Conservation (phyloP, 179 eudicot genomes). For the Carnegiea gigantea region DNA sequence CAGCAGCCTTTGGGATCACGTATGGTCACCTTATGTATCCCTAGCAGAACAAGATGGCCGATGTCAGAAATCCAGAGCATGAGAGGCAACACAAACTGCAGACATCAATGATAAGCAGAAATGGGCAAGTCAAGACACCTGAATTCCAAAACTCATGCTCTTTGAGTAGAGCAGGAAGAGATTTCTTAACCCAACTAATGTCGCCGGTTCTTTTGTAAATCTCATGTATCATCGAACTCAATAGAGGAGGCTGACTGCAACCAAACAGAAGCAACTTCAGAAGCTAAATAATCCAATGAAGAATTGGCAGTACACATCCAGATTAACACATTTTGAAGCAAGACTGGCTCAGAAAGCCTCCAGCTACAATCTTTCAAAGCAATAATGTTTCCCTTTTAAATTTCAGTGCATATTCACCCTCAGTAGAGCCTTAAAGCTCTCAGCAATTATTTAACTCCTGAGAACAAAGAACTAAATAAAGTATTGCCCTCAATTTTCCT, state of each 20-base stretch:
- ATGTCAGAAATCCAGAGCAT: not conserved
- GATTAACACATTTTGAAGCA: constrained; percentile 7
- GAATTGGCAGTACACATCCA: not conserved
- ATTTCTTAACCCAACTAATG: constrained; percentile 42
- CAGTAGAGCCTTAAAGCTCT: not conserved
- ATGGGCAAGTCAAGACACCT: constrained; percentile 41
- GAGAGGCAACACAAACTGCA: not conserved
- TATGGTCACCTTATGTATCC: constrained; percentile 70
- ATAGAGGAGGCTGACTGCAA: constrained; percentile 87
- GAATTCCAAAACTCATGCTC: constrained; percentile 83
- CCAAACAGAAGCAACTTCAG: constrained; percentile 21
- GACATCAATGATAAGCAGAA: not conserved
- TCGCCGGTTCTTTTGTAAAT: constrained; percentile 64
- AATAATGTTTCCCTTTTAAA: not conserved
- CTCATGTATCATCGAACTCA: constrained; percentile 78
- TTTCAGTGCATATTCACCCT: not conserved
- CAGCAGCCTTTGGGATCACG: constrained; percentile 53
- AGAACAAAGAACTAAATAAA: not conserved
- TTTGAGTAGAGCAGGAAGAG: constrained; percentile 70
- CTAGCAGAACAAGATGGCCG: constrained; percentile 32
- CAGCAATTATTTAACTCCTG: not conserved
- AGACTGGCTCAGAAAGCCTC: not conserved
- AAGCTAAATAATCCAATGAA: not conserved
- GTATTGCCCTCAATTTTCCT: not conserved
- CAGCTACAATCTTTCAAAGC: not conserved